phyloP scores from a whole-genome alignment of 352 stramenopile species.

The Phytopythium montanum region DNA sequence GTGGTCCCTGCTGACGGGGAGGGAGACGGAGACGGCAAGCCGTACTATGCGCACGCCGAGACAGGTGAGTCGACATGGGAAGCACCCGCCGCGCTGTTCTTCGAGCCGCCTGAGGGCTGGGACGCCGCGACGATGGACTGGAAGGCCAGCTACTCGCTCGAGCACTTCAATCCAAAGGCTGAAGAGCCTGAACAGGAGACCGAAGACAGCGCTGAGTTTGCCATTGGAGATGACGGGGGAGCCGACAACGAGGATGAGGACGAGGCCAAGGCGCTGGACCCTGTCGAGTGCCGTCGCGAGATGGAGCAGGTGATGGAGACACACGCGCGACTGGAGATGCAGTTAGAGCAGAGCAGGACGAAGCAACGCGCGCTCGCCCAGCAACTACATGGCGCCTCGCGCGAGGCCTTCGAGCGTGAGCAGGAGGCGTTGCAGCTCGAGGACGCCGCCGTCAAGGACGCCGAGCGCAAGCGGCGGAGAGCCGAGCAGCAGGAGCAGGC shows the following conservation, averaged over 20 bases:
- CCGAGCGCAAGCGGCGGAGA: slow-evolving; percentile 42
- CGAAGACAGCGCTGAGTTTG: not conserved
- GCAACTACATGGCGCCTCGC: slow-evolving; percentile 56
- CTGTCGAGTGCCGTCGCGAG: slow-evolving; percentile 33
- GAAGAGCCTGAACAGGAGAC: not conserved
- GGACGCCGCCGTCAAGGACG: slow-evolving; percentile 40
- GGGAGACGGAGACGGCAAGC: slow-evolving; percentile 23
- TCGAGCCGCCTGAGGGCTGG: slow-evolving; percentile 54
- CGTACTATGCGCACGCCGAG: slow-evolving; percentile 52
- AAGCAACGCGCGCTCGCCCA: slow-evolving; percentile 51
- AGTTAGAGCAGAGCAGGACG: slow-evolving; percentile 27
- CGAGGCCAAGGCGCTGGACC: slow-evolving; percentile 29
- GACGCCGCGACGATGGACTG: slow-evolving; percentile 52
- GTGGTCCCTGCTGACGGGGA: slow-evolving; percentile 24
- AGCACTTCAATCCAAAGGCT: slow-evolving; percentile 38
- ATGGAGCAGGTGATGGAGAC: slow-evolving; percentile 35
- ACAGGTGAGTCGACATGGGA: slow-evolving; percentile 64
- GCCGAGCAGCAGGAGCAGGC: slow-evolving; percentile 39
- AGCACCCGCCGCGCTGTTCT: slow-evolving; percentile 46
- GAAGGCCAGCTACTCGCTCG: slow-evolving; percentile 40
- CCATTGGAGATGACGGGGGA: not conserved
- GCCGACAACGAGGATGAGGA: slow-evolving; percentile 15
- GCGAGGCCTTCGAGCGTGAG: slow-evolving; percentile 55
- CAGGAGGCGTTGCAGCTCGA: slow-evolving; percentile 41
- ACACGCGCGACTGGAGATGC: slow-evolving; percentile 22